A percentile compares a stretch with the other conserved stretches of the same genome.
phyloP scores from a whole-genome alignment of 2,329 filamentous ascomycete genomes.

The Fusarium pseudoanthophilum region DNA sequence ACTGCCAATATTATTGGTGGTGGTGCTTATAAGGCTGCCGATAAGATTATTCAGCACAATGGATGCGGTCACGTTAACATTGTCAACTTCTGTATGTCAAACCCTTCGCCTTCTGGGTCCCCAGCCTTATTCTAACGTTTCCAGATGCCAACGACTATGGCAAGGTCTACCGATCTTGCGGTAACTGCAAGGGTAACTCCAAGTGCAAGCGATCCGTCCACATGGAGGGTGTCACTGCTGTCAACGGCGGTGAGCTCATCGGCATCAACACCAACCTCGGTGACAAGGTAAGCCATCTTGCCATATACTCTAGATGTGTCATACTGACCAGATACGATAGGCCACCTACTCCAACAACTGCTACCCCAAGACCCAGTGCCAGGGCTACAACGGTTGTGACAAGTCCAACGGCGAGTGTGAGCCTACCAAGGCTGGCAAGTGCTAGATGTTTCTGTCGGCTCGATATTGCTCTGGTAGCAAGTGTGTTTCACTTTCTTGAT shows the following conservation, averaged over 20 bases:
- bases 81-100: slow-evolving; percentile 43
- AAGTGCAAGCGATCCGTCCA: slow-evolving; percentile 54
- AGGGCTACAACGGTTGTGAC: slow-evolving; percentile 47
- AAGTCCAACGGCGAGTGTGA: slow-evolving; percentile 46
- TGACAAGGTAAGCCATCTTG: slow-evolving; percentile 18
- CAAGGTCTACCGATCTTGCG: slow-evolving; percentile 51
- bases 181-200: slow-evolving; percentile 46
- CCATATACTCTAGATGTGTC: rapidly evolving
- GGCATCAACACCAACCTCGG: slow-evolving; percentile 56
- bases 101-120: rapidly evolving
- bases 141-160: slow-evolving; percentile 56
- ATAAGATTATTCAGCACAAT: slow-evolving; percentile 62
- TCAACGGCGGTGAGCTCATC: slow-evolving; percentile 53
- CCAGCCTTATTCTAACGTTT: rapidly evolving
- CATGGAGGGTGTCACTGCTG: slow-evolving; percentile 55
- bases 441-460: rapidly evolving
- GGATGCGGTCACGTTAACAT: slow-evolving; percentile 57
- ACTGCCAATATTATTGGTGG: slow-evolving; percentile 55
- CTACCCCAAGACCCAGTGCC: slow-evolving; percentile 45
- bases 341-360: slow-evolving; percentile 48
- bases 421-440: slow-evolving; percentile 40
- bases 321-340: not conserved
- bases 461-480: not conserved
- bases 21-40: slow-evolving; percentile 56
- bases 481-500: not conserved